Base-by-base conservation (phyloP, 257 asterid species). In the Solanum sitiens region DNA sequence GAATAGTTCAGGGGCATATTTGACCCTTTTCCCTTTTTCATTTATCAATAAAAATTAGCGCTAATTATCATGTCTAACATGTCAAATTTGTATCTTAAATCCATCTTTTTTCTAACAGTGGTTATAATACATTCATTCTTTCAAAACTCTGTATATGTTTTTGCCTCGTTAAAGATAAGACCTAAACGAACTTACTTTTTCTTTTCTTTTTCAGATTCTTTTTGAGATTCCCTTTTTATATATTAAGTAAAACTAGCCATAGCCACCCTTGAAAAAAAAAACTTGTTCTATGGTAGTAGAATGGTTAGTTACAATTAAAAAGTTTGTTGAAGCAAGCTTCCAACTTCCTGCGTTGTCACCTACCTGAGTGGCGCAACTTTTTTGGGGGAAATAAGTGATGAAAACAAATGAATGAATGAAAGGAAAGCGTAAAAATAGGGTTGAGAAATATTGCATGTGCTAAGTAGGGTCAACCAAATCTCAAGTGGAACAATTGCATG, bases 401-500 rank as follows among this genome's bases (percentile, higher is more conserved):
- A 13, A 84, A 84, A 83, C 53, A 32, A n/a, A 79, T 79, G n/a
- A 56, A 56, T 20, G 63, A 53, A 53, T 53, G 63, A 53, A 18
- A 53, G 63, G 65, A 56, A 56, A 56, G 40, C 15, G 88, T 80
- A 85, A 33, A 61, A 88, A 88, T 84, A 33, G 87, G 74, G 90
- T 91, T 90, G 83, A 70, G 86, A 89, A 44, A 23, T 74, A 65
- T 25, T 68, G 93, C 98, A 96, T 95, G 96, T 96, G 98, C 86
- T 25, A 65, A 14, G 98, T 93, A 89, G 98, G 96, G 93, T 86
- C 95, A 42, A 6, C 74, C 33, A 73, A 88, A 89, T 96, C 92
- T 93, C 92, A 87, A 96, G 90, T 94, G 93, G 87, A 91, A 92
- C 98, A 93, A 89, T 76, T 67, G 91, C 98, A 95, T 96, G 97